phyloP scores from a whole-genome alignment of 2,329 filamentous ascomycete species.

The Botrytis cinerea region DNA sequence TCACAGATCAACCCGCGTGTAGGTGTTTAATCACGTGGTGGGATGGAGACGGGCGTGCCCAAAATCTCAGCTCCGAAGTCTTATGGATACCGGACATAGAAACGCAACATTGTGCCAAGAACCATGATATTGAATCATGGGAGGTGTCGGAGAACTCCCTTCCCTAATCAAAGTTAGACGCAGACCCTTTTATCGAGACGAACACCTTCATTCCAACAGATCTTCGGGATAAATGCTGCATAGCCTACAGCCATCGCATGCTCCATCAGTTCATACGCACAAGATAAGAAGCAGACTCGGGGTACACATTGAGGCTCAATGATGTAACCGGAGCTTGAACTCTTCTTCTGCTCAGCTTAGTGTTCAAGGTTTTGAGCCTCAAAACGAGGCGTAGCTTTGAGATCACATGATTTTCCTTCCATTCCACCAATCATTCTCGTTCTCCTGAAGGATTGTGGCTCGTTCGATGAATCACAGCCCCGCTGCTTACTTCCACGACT shows the following conservation, averaged over 20 bases:
- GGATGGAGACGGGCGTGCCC: not conserved
- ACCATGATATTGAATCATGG: not conserved
- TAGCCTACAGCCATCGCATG: not conserved
- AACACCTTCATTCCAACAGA: not conserved
- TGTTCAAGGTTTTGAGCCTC: not conserved
- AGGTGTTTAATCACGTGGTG: not conserved
- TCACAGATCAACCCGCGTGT: not conserved
- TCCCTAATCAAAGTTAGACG: not conserved
- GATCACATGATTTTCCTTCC: not conserved
- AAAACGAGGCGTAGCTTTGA: constrained; percentile 8
- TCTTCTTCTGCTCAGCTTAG: not conserved
- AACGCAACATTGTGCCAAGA: not conserved
- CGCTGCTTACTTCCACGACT: not conserved
- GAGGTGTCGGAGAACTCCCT: no score
- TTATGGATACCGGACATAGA: not conserved
- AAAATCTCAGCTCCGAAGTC: not conserved
- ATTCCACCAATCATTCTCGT: not conserved
- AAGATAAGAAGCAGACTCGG: not conserved
- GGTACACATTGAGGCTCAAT: not conserved
- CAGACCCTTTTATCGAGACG: not conserved
- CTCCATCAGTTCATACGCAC: not conserved
- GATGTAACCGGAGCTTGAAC: not conserved
- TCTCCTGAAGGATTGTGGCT: not conserved
- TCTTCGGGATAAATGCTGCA: not conserved
- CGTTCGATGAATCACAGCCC: constrained; percentile 6